Conservation (phyloP, 163 green algal genomes). For the Scenedesmus sp. region DNA sequence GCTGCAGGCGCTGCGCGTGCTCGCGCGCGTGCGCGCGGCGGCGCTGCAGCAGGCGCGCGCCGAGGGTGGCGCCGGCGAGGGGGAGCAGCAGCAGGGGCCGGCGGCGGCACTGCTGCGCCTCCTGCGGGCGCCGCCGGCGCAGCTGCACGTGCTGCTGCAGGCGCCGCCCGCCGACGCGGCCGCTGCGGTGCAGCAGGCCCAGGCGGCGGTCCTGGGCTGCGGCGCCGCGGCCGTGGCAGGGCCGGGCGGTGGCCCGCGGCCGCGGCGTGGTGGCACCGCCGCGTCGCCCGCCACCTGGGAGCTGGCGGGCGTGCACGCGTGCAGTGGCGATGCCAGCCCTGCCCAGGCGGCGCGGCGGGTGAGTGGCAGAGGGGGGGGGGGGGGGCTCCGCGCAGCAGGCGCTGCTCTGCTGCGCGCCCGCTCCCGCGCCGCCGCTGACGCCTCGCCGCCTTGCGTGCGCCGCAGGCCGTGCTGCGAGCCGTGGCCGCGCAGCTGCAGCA, state of each 20-base stretch:
- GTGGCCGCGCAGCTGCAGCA: constrained; percentile 6
- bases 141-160: constrained; percentile 15
- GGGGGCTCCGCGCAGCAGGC: too few relatives aligned
- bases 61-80: too few relatives aligned
- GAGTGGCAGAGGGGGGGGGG: too few relatives aligned
- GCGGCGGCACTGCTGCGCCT: not conserved
- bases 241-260: not conserved
- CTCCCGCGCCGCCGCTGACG: too few relatives aligned
- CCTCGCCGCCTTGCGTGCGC: not conserved
- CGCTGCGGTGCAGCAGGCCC: constrained; percentile 4
- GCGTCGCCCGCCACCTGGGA: not conserved
- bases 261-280: not conserved
- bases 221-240: not conserved
- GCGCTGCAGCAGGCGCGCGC: not conserved
- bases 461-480: not conserved
- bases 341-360: too few relatives aligned
- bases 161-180: not conserved
- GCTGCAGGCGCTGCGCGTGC: constrained; percentile 13
- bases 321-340: not conserved
- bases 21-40: not conserved
- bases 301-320: not conserved
- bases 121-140: not conserved
- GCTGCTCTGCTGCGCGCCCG: too few relatives aligned
- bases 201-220: not conserved
- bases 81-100: not conserved